Conservation (phyloP, 108 stramenopile species). For the Craspedostauros australis region DNA sequence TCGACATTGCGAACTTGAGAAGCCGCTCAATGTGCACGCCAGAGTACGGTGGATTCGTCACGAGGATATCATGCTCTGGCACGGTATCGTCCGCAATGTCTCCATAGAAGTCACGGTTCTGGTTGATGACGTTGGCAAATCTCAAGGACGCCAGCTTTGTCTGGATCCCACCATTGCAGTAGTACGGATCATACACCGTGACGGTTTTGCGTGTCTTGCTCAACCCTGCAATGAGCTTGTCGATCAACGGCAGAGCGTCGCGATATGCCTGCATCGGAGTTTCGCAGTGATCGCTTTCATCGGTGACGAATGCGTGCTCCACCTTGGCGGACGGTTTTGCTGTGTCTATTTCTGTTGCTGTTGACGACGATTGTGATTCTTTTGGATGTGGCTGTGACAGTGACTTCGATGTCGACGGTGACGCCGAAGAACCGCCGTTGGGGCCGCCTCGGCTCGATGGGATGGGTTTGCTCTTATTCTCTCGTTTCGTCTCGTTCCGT, state of each 20-base stretch:
- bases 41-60: slow-evolving; percentile 86
- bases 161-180: slow-evolving; percentile 64
- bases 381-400: no score
- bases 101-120: slow-evolving; percentile 36
- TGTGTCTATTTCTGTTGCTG: no score
- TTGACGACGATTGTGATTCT: no score
- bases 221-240: slow-evolving; percentile 21
- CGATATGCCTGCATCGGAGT: slow-evolving; percentile 61
- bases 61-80: slow-evolving; percentile 62
- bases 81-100: slow-evolving; percentile 23
- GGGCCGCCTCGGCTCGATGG: no score
- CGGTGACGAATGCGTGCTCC: slow-evolving; percentile 16
- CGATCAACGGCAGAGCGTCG: slow-evolving; percentile 50
- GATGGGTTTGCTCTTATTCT: no score
- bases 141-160: slow-evolving; percentile 44
- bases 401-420: no score
- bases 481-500: no score
- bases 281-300: slow-evolving; percentile 73
- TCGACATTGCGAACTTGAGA: slow-evolving; percentile 25
- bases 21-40: slow-evolving; percentile 67
- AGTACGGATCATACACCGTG: slow-evolving; percentile 84
- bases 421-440: no score
- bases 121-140: slow-evolving; percentile 45
- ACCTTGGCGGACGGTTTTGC: not conserved
- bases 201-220: slow-evolving; percentile 32